These are phyloP conservation scores for Graphilbum fragrans DNA, from an alignment of 2,329 filamentous ascomycete genomes.

Conservation along the genomic window DNA sequence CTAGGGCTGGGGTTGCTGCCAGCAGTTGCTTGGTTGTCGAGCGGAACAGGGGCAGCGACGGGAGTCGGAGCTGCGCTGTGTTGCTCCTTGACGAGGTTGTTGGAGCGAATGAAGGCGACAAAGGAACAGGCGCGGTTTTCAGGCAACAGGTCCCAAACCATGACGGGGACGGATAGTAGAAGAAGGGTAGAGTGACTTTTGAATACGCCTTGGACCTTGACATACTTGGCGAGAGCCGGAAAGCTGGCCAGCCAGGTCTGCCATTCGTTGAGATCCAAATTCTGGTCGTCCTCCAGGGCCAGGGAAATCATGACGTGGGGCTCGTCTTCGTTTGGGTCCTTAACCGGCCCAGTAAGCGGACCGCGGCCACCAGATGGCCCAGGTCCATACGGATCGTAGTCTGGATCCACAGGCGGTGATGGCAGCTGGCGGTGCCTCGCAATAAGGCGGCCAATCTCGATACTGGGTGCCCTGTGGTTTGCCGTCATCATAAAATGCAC, in stretches of 20 bases:
- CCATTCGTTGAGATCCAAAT: conserved; percentile 45
- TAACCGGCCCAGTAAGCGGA: conserved; percentile 8
- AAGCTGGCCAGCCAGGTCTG: conserved; percentile 44
- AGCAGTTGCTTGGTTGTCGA: neutral
- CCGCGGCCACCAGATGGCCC: conserved; percentile 10
- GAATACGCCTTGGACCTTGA: conserved; percentile 49
- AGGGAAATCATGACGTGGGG: conserved; percentile 51
- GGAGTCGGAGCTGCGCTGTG: conserved; percentile 6
- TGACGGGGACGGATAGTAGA: conserved; percentile 44
- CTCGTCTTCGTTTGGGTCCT: conserved; percentile 39
- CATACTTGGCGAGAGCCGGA: conserved; percentile 45
- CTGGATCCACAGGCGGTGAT: conserved; percentile 20
- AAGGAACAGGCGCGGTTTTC: conserved; percentile 46
- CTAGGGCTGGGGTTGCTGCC: neutral
- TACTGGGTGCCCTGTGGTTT: conserved; percentile 45
- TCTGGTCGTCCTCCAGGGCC: conserved; percentile 44
- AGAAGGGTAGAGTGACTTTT: conserved; percentile 49
- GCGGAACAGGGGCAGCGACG: neutral
- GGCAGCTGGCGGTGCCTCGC: conserved; percentile 21
- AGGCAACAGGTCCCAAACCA: conserved; percentile 47
- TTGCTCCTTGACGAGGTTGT: conserved; percentile 33
- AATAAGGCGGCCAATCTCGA: conserved; percentile 35
- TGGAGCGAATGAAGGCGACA: conserved; percentile 45
- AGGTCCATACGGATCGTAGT: conserved; percentile 9
- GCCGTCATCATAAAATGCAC: conserved; percentile 54